Conservation (phyloP, 208 protist genomes). For the Leishmania amazonensis region DNA sequence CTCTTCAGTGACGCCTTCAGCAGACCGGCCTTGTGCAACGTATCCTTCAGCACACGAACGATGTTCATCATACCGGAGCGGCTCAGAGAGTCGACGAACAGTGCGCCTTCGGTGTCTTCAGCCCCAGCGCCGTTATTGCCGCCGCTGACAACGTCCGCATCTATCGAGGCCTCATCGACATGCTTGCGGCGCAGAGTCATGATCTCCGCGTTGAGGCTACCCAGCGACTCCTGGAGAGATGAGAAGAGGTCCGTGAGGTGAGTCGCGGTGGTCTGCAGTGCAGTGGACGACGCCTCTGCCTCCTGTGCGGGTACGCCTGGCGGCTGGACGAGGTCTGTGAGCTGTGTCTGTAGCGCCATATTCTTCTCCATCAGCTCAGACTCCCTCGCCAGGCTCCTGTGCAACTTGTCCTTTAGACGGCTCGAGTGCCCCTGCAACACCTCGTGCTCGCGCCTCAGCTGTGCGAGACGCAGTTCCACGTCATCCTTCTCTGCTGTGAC, state of each 20-base stretch:
- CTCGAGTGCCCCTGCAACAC: conserved; percentile 47
- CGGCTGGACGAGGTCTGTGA: conserved; percentile 32
- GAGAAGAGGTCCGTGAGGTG: conserved; percentile 8
- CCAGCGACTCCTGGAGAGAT: conserved; percentile 5
- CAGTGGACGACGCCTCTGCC: not conserved
- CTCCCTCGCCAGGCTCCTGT: conserved; percentile 45
- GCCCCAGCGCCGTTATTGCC: not conserved
- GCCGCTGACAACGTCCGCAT: not conserved
- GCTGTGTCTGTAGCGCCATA: conserved; percentile 42
- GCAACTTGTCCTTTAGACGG: conserved; percentile 39
- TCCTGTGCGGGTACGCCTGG: not conserved
- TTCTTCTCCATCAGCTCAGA: conserved; percentile 39
- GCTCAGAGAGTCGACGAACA: conserved; percentile 20
- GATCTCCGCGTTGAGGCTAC: conserved; percentile 8
- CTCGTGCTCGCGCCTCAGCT: conserved; percentile 24
- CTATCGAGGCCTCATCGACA: not conserved
- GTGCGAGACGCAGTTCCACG: conserved; percentile 21
- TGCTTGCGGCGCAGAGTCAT: not conserved
- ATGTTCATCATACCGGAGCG: conserved; percentile 34
- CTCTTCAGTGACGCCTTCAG: conserved; percentile 12
- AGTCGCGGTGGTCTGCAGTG: not conserved
- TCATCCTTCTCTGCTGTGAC: conserved; percentile 25
- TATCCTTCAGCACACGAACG: conserved; percentile 25
- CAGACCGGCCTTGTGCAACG: conserved; percentile 23
- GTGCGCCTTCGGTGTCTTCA: not conserved